Conservation (phyloP, 306 rosid species). For the Vachellia pachyceras region DNA sequence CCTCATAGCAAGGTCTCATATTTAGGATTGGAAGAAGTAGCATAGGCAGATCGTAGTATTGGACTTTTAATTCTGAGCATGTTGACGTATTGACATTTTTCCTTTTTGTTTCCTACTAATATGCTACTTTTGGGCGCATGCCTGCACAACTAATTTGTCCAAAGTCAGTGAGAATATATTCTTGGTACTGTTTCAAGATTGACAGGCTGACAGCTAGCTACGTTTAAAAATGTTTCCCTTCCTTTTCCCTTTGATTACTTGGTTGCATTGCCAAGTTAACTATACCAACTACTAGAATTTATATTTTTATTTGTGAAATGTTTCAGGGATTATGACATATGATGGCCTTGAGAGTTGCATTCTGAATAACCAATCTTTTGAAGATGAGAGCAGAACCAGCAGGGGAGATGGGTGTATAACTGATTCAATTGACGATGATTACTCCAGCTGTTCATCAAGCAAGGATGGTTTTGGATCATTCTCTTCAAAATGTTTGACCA, state of each 20-base stretch:
- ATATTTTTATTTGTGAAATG: constrained; percentile 19
- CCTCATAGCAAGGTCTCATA: too few relatives aligned
- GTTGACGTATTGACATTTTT: not conserved
- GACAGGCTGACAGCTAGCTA: constrained; percentile 42
- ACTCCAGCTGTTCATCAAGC: constrained; percentile 82
- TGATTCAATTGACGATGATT: constrained; percentile 77
- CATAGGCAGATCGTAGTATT: too few relatives aligned
- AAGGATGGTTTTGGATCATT: constrained; percentile 83
- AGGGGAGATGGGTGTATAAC: constrained; percentile 84
- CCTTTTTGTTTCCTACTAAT: not conserved
- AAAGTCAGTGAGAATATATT: constrained; percentile 44
- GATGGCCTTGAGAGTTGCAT: constrained; percentile 93
- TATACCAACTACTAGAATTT: constrained; percentile 7
- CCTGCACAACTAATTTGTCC: constrained; percentile 39
- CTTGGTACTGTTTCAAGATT: constrained; percentile 41
- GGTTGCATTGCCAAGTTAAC: constrained; percentile 9
- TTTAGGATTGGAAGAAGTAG: too few relatives aligned
- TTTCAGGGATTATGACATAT: constrained; percentile 85
- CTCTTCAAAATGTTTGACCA: constrained; percentile 78
- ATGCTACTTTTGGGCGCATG: constrained; percentile 44
- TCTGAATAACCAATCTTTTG: constrained; percentile 62
- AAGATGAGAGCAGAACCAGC: constrained; percentile 79
- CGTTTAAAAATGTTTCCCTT: constrained; percentile 17
- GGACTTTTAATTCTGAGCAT: constrained; percentile 28
- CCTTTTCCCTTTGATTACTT: not conserved